Percentiles rank a stretch among this genome's conserved stretches.
phyloP scores from a whole-genome alignment of 345 rosid species.

The Populus pruinosa region DNA sequence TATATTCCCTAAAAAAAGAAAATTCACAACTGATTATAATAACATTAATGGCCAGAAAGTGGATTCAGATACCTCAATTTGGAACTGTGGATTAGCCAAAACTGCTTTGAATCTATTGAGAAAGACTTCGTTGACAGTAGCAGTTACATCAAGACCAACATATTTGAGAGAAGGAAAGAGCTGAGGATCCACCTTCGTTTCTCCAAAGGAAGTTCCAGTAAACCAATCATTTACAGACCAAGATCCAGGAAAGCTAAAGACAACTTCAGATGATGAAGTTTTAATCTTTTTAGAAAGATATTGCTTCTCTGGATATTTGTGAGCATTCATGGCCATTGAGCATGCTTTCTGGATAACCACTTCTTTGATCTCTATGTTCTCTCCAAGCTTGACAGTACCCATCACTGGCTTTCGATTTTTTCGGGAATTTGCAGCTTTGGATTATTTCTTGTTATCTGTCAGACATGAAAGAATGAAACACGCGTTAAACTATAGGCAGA shows the following conservation, averaged over 20 bases:
- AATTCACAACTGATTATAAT: background rate
- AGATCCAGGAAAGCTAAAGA: constrained; percentile 51
- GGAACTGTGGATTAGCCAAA: constrained; percentile 22
- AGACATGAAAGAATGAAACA: background rate
- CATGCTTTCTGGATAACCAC: constrained; percentile 45
- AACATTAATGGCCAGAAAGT: background rate
- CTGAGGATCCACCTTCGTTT: constrained; percentile 33
- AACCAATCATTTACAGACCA: constrained; percentile 43
- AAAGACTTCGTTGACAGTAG: constrained; percentile 64
- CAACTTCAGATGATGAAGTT: constrained; percentile 13
- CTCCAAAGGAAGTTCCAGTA: constrained; percentile 47
- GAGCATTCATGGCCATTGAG: constrained; percentile 35
- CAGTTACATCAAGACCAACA: constrained; percentile 45
- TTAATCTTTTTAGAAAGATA: constrained; percentile 25
- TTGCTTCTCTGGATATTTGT: constrained; percentile 22
- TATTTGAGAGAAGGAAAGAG: constrained; percentile 55
- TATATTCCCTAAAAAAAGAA: background rate
- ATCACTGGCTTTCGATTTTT: constrained; percentile 1
- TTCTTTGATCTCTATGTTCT: constrained; percentile 19
- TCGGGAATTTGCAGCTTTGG: background rate
- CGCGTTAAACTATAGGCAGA: background rate
- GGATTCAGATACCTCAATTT: constrained; percentile 31
- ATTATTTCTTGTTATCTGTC: background rate
- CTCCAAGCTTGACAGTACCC: constrained; percentile 24
- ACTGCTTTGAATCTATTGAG: constrained; percentile 29